Base-by-base conservation (phyloP, 495 filamentous ascomycete genomes). In the Amniculicola lignicola region DNA sequence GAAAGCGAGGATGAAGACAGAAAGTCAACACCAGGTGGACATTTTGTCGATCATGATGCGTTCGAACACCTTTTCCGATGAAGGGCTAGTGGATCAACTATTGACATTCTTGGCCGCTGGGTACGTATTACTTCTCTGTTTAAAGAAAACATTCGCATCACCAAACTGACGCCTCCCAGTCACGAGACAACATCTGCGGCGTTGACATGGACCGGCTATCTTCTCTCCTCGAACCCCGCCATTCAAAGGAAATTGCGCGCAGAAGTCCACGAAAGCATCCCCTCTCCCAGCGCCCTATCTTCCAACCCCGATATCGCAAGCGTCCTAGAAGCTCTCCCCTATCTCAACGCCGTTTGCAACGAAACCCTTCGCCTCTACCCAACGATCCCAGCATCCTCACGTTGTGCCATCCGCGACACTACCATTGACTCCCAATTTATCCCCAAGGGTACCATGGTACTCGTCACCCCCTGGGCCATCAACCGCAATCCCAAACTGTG, bases 121-220 rank as follows among this genome's bases (percentile, higher is more conserved):
- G 67, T 67, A 56, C 3, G 74, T 71, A 59, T 59, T 33, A 2
- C 21, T 15, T 27, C 28, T 31, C 29, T 33, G 28, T 45, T 25
- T 14, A 10, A 46, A 21, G 4, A 9, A 23, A 15, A 40, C 18
- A 7, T n/a, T n/a, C n/a, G n/a, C 7, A 43, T 19, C 16, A 49
- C 4, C 1, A 24, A 44, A 43, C 31, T 52, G 18, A 62, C 45
- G 23, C 28, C 37, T 10, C 1, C 16, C 33, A 72, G 68, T 21
- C 78, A 81, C 46, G 79, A 81, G 71, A 81, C 79, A 18, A 80
- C 77, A 1, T 77, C 77, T 39, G 70, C 70, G 19, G 76, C 79
- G 28, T 63, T 82, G 4, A 77, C 77, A 24, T 81, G 78, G 76
- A 69, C 75, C 16, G 72, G 72, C 31, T 77, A 78, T 54, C 74